Percentiles rank a stretch among this genome's conserved stretches.
These are phyloP conservation scores for Eucalyptus cloeziana DNA, from an alignment of 345 rosid species.

Conservation along the genomic window DNA sequence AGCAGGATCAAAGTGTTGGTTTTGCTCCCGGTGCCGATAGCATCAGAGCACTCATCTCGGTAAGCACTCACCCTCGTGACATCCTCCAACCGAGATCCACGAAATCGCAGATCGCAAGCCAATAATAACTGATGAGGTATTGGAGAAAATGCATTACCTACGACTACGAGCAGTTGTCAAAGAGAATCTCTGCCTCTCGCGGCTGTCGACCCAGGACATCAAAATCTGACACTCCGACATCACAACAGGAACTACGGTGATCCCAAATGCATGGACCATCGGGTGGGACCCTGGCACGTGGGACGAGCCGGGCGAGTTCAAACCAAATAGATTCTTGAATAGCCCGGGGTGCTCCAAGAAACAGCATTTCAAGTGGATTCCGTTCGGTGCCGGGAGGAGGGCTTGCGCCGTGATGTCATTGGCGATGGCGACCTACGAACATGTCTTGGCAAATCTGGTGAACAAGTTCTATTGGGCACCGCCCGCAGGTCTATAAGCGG, in stretches of 20 bases:
- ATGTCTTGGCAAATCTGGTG: conserved; percentile 6
- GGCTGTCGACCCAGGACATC: conserved; percentile 7
- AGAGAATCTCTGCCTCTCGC: conserved; percentile 15
- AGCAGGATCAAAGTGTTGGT: neutral
- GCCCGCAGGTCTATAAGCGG: no score
- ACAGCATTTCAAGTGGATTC: conserved; percentile 12
- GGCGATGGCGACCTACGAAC: neutral
- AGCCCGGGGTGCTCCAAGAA: conserved; percentile 6
- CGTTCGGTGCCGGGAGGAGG: conserved; percentile 24
- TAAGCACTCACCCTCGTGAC: conserved; percentile 9
- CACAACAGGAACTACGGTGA: neutral
- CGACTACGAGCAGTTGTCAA: conserved; percentile 17
- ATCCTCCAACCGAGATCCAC: conserved; percentile 1
- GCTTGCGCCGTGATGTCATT: conserved; percentile 10
- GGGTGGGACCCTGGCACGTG: conserved; percentile 17
- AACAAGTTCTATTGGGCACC: no score
- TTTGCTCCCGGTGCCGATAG: neutral
- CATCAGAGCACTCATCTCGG: conserved; percentile 21
- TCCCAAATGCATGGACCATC: conserved; percentile 12
- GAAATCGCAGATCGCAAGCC: neutral
- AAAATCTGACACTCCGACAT: conserved; percentile 4
- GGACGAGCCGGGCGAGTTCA: conserved; percentile 12
- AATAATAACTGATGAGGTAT: neutral
- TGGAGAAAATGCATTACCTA: conserved; percentile 3
- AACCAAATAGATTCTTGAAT: conserved; percentile 21